Evolutionary conservation across 441 rosid genomes (phyloP), one percentile per base, ranked within the genome.

Genomic region (Erodium trifolium): DNA sequence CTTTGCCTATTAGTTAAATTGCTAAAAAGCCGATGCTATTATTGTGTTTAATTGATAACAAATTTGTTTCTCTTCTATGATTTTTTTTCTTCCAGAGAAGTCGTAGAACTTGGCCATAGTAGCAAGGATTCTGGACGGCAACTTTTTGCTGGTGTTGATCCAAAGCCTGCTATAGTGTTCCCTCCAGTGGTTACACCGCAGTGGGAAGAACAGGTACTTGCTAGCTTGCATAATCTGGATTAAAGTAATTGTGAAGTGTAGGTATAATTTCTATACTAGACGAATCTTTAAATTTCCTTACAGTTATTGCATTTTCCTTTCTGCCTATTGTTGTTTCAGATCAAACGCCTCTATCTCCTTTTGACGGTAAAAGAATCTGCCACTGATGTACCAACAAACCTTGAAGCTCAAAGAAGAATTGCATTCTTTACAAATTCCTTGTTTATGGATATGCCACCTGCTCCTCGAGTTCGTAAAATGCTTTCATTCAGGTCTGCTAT

Each of bases 151-250:
- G 99, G 96, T 70, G 85, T 91, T 59, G 97, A 84, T 71, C 78
- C 88, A 63, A 88, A 80, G 76, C 94, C 99, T 66, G 98, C 97
- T 67, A 87, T 90, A 73, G 47, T 81, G 68, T 92, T 86, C 83
- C 99, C 99, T 74, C 97, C 98, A 49, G 81, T 53, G 43, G 79
- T 75, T 69, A 87, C 96, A 60, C 81, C 97, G 72, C 95, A 87
- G 53, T 95, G 98, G 99, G 97, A 87, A 77, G 99, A 95, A 74
- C 97, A 92, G 92, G 99, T 92, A 77, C 45, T 98, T 90, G 78
- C 34, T 87, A 96, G 68, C 65, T 35, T 66, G 31, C 51, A 63
- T 53, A 65, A 17, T 57, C 34, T 71, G 29, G 37, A n/a, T 59
- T 35, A 16, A 18, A 69, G 69, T 57, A 65, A 76, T 65, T 71